phyloP scores from a whole-genome alignment of 495 filamentous ascomycete genomes.

The Astrothelium macrocarpum region DNA sequence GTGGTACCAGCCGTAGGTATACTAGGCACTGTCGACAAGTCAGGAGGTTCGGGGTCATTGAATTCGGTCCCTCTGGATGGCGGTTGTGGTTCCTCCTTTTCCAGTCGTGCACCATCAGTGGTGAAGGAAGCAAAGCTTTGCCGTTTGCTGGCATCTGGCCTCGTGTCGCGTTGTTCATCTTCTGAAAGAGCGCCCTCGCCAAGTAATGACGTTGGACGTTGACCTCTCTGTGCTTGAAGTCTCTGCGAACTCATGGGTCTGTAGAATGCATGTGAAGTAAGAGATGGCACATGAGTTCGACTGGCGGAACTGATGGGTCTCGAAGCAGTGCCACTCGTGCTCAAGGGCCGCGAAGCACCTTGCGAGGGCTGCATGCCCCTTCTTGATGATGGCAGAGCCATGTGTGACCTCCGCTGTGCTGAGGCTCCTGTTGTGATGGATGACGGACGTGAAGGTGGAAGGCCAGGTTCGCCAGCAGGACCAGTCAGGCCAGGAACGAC shows the following conservation, averaged over 20 bases:
- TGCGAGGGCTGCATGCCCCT: slow-evolving; percentile 35
- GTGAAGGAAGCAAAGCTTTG: slow-evolving; percentile 22
- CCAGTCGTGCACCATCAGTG: slow-evolving; percentile 9
- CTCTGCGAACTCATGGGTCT: slow-evolving; percentile 94
- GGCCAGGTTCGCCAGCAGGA: slow-evolving; percentile 36
- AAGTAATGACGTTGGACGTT: slow-evolving; percentile 38
- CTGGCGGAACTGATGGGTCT: slow-evolving; percentile 40
- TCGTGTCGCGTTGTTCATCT: background rate
- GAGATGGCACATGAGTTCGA: slow-evolving; percentile 78
- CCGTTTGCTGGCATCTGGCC: slow-evolving; percentile 11
- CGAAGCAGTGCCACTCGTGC: slow-evolving; percentile 2
- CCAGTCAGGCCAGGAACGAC: slow-evolving; percentile 30
- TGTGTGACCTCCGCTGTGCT: slow-evolving; percentile 32
- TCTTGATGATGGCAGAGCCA: slow-evolving; percentile 29
- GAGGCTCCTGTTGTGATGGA: slow-evolving; percentile 35
- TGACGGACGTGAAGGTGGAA: slow-evolving; percentile 33
- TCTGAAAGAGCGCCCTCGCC: slow-evolving; percentile 28
- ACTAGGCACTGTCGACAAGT: slow-evolving; percentile 61
- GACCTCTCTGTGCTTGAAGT: slow-evolving; percentile 78
- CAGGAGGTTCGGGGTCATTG: slow-evolving; percentile 41
- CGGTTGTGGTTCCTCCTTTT: slow-evolving; percentile 43
- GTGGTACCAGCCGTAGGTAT: slow-evolving; percentile 62
- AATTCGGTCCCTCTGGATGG: slow-evolving; percentile 71
- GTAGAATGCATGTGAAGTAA: slow-evolving; percentile 87
- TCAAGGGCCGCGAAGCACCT: slow-evolving; percentile 31